Evolutionary conservation across 1,139 yeast species (phyloP).

Genomic region (Yamadazyma membranifaciens): DNA sequence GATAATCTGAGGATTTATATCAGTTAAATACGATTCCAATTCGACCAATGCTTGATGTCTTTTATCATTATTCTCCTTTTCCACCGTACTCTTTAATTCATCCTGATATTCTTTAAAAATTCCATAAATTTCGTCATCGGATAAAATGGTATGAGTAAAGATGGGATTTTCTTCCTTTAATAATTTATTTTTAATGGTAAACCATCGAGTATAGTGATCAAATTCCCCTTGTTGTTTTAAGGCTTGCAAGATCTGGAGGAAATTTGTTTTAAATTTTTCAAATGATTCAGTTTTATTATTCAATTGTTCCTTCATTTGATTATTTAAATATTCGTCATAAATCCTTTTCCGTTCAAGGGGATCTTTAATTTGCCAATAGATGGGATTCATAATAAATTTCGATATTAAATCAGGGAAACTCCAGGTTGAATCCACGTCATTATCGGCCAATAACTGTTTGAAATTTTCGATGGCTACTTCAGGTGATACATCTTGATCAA

Average conservation of each 20-base stretch:
- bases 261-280: slow-evolving; percentile 55
- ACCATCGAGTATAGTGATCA: slow-evolving; percentile 67
- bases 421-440: slow-evolving; percentile 70
- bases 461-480: slow-evolving; percentile 46
- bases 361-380: slow-evolving; percentile 69
- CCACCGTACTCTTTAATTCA: slow-evolving; percentile 38
- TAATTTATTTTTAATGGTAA: slow-evolving; percentile 42
- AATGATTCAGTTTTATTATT: slow-evolving; percentile 51
- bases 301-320: slow-evolving; percentile 54
- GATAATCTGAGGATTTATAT: slow-evolving; percentile 32
- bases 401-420: slow-evolving; percentile 68
- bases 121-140: slow-evolving; percentile 53
- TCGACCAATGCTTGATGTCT: slow-evolving; percentile 53
- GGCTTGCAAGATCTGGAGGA: slow-evolving; percentile 45
- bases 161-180: slow-evolving; percentile 64
- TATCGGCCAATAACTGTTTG: slow-evolving; percentile 48
- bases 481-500: slow-evolving; percentile 2
- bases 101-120: slow-evolving; percentile 52
- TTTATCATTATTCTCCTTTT: slow-evolving; percentile 25
- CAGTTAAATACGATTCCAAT: slow-evolving; percentile 46
- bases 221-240: slow-evolving; percentile 36
- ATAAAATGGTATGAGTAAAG: slow-evolving; percentile 60
- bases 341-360: slow-evolving; percentile 58
- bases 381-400: slow-evolving; percentile 54
- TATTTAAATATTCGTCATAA: slow-evolving; percentile 64